Evolutionary conservation across 1,139 yeast species (phyloP).

Genomic region (Magnusiomyces magnusii): DNA sequence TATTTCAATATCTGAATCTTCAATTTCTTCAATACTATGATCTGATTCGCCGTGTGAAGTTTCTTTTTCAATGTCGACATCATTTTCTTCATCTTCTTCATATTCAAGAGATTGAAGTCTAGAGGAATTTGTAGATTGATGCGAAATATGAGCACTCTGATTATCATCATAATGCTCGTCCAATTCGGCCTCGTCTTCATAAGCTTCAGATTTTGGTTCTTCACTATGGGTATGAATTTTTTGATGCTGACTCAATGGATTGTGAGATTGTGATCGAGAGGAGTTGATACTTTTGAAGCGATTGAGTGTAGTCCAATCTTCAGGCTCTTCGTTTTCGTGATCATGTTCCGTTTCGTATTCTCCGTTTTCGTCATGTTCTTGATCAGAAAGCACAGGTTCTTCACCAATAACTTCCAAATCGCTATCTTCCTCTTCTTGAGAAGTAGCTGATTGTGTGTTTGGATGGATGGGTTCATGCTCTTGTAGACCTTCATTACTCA

Average conservation of each 20-base stretch:
- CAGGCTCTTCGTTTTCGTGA: not conserved
- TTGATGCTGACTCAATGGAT: not conserved
- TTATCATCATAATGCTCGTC: not conserved
- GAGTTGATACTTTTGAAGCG: not conserved
- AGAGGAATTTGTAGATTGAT: not conserved
- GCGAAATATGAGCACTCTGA: not conserved
- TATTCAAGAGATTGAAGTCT: not conserved
- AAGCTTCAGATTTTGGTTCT: not conserved
- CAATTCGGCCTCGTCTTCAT: not conserved
- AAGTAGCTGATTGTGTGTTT: conserved; percentile 4
- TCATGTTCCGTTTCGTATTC: not conserved
- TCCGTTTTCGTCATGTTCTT: conserved; percentile 2
- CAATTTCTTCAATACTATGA: not conserved
- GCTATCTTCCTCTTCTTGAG: conserved; percentile 10
- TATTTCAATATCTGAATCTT: not conserved
- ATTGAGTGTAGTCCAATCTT: not conserved
- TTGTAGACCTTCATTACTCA: conserved; percentile 17
- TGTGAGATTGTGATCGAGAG: not conserved
- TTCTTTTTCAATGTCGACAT: not conserved
- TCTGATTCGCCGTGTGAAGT: not conserved
- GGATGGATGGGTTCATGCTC: too few species aligned
- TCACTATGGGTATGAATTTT: too few species aligned
- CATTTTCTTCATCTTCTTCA: not conserved
- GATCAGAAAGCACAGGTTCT: conserved; percentile 14
- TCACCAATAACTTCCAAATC: conserved; percentile 16